These are phyloP conservation scores for Apocynum venetum DNA, from an alignment of 257 asterid genomes.

Conservation along the genomic window DNA sequence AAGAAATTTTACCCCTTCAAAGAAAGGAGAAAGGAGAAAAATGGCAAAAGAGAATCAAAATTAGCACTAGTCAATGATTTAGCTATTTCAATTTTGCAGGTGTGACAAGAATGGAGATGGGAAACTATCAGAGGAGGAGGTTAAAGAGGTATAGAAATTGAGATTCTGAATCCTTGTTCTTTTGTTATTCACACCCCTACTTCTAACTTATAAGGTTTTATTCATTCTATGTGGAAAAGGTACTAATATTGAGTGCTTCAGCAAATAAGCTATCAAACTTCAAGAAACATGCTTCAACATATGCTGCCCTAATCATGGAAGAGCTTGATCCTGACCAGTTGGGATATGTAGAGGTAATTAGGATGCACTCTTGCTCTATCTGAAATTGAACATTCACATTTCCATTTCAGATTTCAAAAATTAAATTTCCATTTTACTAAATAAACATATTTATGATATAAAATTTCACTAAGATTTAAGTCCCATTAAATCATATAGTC, in stretches of 20 bases:
- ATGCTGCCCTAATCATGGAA: constrained; percentile 90
- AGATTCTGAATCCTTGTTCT: not conserved
- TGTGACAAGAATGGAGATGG: constrained; percentile 99
- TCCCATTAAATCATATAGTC: too few species aligned
- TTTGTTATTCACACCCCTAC: not conserved
- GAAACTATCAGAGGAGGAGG: constrained; percentile 85
- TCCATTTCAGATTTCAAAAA: too few species aligned
- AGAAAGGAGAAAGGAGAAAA: too few species aligned
- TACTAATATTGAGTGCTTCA: constrained; percentile 88
- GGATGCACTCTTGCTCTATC: too few species aligned
- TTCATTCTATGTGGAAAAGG: constrained; percentile 39
- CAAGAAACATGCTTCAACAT: constrained; percentile 58
- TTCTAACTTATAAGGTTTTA: not conserved
- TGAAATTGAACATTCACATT: too few species aligned
- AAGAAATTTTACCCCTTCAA: constrained; percentile 8
- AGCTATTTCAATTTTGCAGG: constrained; percentile 34
- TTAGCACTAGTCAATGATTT: too few species aligned
- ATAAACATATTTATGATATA: too few species aligned
- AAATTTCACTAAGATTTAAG: too few species aligned
- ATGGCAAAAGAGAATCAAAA: too few species aligned
- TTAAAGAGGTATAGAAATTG: constrained; percentile 59
- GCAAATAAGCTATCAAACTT: constrained; percentile 79
- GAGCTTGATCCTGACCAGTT: constrained; percentile 87
- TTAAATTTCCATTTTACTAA: too few species aligned
- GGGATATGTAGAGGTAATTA: constrained; percentile 75